Base-by-base conservation (phyloP, 2,329 filamentous ascomycete species). In the Fusarium beomiforme region DNA sequence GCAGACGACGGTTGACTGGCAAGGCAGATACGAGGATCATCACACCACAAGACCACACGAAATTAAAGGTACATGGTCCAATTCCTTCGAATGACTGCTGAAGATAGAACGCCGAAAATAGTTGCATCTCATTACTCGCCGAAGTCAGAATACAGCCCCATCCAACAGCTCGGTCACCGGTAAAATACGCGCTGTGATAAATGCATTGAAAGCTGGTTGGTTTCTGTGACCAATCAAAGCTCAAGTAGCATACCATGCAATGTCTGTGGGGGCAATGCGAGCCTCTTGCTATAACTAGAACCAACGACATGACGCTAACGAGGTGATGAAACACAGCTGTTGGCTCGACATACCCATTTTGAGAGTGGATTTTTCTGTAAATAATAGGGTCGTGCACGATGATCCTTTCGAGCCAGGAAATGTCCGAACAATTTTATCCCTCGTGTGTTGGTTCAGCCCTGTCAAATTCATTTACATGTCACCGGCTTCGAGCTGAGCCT, bases 1-100 rank as follows among this genome's bases (percentile, higher is more conserved):
- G 17, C n/a, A 0, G 0, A 2, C 26, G 6, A 12, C 46, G 29
- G 29, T 0, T 49, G 17, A 33, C 26, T 23, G 26, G n/a, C 26
- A 23, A 13, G 14, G 29, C 29, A 23, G 26, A 49, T 14, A 33
- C 0, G 10, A 23, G 21, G 14, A 23, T 23, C 14, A 4, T 7
- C 2, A 10, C 8, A 3, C 3, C 2, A 34, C 0, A 2, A 3
- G 1, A 17, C 10, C 19, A 1, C 5, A 0, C 33, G 33, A 34
- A 19, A 50, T 34, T 50, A 34, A 34, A 50, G 29, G 46, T 6
- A 0, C 29, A 49, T 49, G 13, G 1, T 3, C 1, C 23, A 11
- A 34, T 49, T 8, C 21, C 16, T 19, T 5, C 1, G 0, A 24
- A 10, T 6, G 21, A 34, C 46, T 19, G 29, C 46, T n/a, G 46